These are phyloP conservation scores for Geotrichum europaeum DNA, from an alignment of 1,139 yeast species.

Conservation along the genomic window DNA sequence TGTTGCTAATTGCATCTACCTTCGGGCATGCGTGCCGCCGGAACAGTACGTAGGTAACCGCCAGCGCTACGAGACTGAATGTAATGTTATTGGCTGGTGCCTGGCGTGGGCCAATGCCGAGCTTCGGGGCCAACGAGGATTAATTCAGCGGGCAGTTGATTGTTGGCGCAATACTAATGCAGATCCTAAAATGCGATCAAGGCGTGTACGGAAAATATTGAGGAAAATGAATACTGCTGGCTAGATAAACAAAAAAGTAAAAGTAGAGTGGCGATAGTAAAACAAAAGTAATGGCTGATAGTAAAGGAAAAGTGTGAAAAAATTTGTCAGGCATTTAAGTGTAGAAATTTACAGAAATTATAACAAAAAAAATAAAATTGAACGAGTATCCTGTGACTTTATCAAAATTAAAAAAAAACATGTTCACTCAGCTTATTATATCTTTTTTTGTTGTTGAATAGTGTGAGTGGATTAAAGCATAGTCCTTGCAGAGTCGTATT, in stretches of 20 bases:
- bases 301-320: no score
- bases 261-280: no score
- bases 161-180: constrained; percentile 44
- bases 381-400: no score
- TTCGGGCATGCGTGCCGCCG: constrained; percentile 40
- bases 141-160: constrained; percentile 46
- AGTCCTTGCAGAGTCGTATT: no score
- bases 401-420: no score
- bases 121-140: constrained; percentile 39
- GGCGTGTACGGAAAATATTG: constrained; percentile 34
- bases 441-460: no score
- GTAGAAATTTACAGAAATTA: no score
- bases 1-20: constrained; percentile 41
- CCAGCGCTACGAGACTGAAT: constrained; percentile 40
- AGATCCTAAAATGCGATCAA: constrained; percentile 38
- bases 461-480: no score
- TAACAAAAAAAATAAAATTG: no score
- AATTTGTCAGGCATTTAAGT: no score
- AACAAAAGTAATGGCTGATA: no score
- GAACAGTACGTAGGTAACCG: constrained; percentile 42
- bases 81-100: constrained; percentile 45
- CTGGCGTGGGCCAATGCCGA: constrained; percentile 39
- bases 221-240: not conserved
- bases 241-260: not conserved
- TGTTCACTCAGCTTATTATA: no score